Evolutionary conservation across 2,329 filamentous ascomycete species (phyloP), one percentile per base, ranked within the genome.

Genomic region (Curvularia sp.): DNA sequence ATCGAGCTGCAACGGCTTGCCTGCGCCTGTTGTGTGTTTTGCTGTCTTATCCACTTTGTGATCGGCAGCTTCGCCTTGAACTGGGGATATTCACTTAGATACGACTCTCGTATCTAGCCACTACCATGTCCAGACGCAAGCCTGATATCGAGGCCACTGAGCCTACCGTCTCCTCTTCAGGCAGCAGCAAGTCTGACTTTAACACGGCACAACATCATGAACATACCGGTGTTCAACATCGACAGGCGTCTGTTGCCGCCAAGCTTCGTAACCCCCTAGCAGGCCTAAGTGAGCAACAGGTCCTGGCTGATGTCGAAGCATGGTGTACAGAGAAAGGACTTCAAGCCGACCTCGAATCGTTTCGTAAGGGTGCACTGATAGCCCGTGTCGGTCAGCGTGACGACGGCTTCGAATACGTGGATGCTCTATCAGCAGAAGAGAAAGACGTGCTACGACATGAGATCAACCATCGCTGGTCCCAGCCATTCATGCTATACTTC

Each of bases 391-490:
- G 67, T 9, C 83, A 84, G 53, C 75, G 81, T 18, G 84, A 84
- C 0, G 75, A 78, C 15, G 74, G 74, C 0, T 84, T 81, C 41
- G 80, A 84, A 47, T 73, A 78, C 3, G 75, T 87, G 2, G 75
- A 76, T 9, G 86, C 67, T 28, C 41, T 74, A 81, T 74, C 81
- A 79, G 79, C 81, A 0, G 80, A 84, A 10, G 89, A 93, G 70
- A 81, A 80, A 39, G 76, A 80, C 2, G 79, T 85, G 5, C 76
- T 92, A 38, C 79, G 83, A 10, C 80, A 83, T 18, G 89, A 93
- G 70, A 81, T 84, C 39, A 84, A 83, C 1, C 82, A 90, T 68
- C 87, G 86, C 60, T 92, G 89, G 89, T 84, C 83, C 5, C 89
- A 92, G 66, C 88, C 89, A 0, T 79, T 73, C 61, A 83, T 85